Percentiles rank a stretch among this genome's conserved stretches.
These are phyloP conservation scores for Elasticomyces elasticus DNA, from an alignment of 495 filamentous ascomycete genomes.

Conservation along the genomic window DNA sequence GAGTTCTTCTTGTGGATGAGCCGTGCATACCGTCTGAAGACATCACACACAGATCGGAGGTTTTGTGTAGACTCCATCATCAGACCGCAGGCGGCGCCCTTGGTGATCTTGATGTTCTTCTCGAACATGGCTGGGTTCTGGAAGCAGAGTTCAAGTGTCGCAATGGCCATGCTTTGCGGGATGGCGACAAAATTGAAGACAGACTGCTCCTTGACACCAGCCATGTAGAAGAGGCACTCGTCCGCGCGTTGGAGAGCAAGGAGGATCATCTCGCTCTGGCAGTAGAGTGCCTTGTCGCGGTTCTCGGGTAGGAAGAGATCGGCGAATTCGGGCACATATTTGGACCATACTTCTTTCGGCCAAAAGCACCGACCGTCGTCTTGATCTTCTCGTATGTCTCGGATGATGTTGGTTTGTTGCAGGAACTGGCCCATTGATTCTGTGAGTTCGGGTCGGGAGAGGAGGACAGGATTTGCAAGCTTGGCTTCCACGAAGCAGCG, in stretches of 20 bases:
- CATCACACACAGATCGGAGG: conserved; percentile 62
- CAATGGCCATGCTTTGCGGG: conserved; percentile 97
- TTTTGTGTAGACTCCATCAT: conserved; percentile 93
- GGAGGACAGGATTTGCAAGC: conserved; percentile 75
- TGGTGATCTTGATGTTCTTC: conserved; percentile 89
- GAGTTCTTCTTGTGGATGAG: conserved; percentile 91
- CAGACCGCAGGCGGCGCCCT: conserved; percentile 81
- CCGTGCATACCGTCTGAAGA: conserved; percentile 65
- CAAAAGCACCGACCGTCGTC: conserved; percentile 78
- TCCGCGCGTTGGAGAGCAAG: conserved; percentile 79
- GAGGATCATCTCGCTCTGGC: conserved; percentile 89
- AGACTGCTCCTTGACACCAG: conserved; percentile 88
- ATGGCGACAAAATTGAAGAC: conserved; percentile 99
- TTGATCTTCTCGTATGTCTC: conserved; percentile 81
- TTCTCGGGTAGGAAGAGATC: conserved; percentile 80
- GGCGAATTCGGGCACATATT: conserved; percentile 79
- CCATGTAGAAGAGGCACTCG: conserved; percentile 94
- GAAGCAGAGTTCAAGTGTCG: conserved; percentile 84
- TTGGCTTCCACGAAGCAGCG: conserved; percentile 80
- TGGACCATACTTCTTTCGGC: conserved; percentile 92
- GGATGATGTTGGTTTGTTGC: conserved; percentile 97
- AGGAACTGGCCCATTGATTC: conserved; percentile 96
- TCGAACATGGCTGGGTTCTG: conserved; percentile 82
- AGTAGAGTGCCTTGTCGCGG: conserved; percentile 69
- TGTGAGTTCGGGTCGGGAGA: conserved; percentile 66